These are phyloP conservation scores for Nakazawaea wyomingensis DNA, from an alignment of 805 yeast species.

Conservation along the genomic window DNA sequence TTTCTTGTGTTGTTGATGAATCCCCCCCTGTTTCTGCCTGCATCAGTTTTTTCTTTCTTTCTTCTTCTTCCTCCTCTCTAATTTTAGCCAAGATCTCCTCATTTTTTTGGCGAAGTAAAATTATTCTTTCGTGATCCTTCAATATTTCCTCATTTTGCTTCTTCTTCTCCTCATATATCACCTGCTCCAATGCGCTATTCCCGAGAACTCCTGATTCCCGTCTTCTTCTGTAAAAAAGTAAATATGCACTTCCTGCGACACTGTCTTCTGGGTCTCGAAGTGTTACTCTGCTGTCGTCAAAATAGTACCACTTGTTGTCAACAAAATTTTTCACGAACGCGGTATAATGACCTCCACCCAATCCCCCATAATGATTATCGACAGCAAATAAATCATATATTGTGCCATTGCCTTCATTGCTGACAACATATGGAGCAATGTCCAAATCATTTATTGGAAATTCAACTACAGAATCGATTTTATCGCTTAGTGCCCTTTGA, in stretches of 20 bases:
- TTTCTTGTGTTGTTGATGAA: too few relatives aligned
- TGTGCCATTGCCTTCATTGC: constrained; percentile 24
- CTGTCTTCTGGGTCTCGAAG: constrained; percentile 54
- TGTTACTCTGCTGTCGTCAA: constrained; percentile 76
- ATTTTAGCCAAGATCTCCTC: constrained; percentile 27
- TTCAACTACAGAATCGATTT: constrained; percentile 77
- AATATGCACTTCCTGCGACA: constrained; percentile 76
- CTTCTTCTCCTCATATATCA: constrained; percentile 30
- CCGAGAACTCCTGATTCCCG: constrained; percentile 28
- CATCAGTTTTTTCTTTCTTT: constrained; percentile 15
- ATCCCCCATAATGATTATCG: constrained; percentile 92
- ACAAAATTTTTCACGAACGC: constrained; percentile 77
- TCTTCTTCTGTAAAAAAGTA: constrained; percentile 73
- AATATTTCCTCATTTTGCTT: constrained; percentile 17
- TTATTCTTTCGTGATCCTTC: constrained; percentile 23
- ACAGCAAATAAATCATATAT: constrained; percentile 87
- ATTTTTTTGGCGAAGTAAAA: constrained; percentile 16
- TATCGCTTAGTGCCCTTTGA: constrained; percentile 80
- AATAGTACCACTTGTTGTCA: constrained; percentile 82
- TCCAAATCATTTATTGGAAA: constrained; percentile 86
- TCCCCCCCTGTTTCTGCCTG: too few relatives aligned
- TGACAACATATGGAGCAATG: constrained; percentile 51
- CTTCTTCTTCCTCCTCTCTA: constrained; percentile 12
- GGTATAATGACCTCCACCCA: constrained; percentile 98
- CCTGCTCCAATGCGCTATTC: constrained; percentile 30